Evolutionary conservation across 805 yeast genomes (phyloP).

Genomic region (Blastobotrys peoriensis): DNA sequence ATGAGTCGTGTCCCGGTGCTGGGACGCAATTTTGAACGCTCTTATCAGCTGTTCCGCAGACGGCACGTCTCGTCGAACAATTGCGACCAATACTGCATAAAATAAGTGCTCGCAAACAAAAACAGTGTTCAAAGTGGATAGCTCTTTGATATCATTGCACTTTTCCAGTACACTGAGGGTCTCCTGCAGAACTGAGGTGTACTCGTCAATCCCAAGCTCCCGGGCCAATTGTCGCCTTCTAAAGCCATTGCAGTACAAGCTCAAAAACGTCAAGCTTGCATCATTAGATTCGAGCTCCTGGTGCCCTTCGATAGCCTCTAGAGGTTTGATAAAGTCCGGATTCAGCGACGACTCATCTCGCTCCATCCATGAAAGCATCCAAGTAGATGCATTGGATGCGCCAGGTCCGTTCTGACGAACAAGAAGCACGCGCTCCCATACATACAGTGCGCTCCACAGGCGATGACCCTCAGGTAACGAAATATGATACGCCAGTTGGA

Average conservation of each 20-base stretch:
- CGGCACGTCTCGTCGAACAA: neutral
- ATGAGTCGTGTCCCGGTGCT: neutral
- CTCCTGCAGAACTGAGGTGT: neutral
- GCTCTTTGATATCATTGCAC: neutral
- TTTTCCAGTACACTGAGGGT: neutral
- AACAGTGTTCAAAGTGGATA: neutral
- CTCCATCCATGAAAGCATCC: neutral
- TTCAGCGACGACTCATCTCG: neutral
- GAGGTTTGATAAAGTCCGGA: neutral
- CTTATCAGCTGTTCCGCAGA: neutral
- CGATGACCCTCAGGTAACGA: conserved; percentile 9
- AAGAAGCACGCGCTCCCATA: conserved; percentile 21
- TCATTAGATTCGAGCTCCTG: neutral
- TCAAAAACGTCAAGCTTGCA: neutral
- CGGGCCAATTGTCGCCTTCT: neutral
- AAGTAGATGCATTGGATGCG: neutral
- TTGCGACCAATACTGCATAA: neutral
- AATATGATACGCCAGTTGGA: conserved; percentile 12
- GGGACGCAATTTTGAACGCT: neutral
- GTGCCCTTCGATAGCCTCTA: neutral
- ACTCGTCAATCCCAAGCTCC: neutral
- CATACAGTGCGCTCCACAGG: conserved; percentile 23
- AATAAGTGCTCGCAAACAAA: neutral
- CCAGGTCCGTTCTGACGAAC: conserved; percentile 16
- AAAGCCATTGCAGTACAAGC: neutral